These are phyloP conservation scores for Harrya chromipes DNA, from an alignment of 768 basidiomycete genomes.

Conservation along the genomic window DNA sequence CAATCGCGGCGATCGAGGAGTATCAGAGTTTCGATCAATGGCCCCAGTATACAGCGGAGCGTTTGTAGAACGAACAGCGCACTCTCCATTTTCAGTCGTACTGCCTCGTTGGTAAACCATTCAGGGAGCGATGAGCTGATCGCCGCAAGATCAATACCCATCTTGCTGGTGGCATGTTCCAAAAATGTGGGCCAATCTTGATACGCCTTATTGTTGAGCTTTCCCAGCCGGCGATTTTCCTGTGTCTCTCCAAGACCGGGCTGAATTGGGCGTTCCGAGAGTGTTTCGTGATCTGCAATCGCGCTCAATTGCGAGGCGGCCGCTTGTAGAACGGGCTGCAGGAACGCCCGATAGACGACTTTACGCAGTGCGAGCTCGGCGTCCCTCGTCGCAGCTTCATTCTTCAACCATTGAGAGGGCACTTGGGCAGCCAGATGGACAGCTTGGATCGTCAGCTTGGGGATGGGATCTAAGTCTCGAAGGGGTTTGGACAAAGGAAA, in stretches of 20 bases:
- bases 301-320: background rate
- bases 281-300: background rate
- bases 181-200: conserved; percentile 48
- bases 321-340: conserved; percentile 36
- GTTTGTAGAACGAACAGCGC: conserved; percentile 60
- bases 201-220: conserved; percentile 51
- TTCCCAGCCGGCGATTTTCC: conserved; percentile 48
- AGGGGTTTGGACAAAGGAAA: conserved; percentile 48
- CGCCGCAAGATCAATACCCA: conserved; percentile 19
- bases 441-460: conserved; percentile 36
- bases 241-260: conserved; percentile 37
- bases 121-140: conserved; percentile 15
- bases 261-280: conserved; percentile 9
- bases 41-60: conserved; percentile 66
- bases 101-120: conserved; percentile 20
- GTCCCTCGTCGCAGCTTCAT: conserved; percentile 28
- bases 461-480: conserved; percentile 13
- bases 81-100: conserved; percentile 33
- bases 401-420: conserved; percentile 57
- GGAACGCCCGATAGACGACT: conserved; percentile 67
- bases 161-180: conserved; percentile 30
- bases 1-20: conserved; percentile 60
- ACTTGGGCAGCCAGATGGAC: conserved; percentile 72
- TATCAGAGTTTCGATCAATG: conserved; percentile 63
- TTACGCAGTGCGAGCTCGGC: conserved; percentile 60